Evolutionary conservation across 2,329 filamentous ascomycete species (phyloP).

Genomic region (Myriosclerotinia curreyana): DNA sequence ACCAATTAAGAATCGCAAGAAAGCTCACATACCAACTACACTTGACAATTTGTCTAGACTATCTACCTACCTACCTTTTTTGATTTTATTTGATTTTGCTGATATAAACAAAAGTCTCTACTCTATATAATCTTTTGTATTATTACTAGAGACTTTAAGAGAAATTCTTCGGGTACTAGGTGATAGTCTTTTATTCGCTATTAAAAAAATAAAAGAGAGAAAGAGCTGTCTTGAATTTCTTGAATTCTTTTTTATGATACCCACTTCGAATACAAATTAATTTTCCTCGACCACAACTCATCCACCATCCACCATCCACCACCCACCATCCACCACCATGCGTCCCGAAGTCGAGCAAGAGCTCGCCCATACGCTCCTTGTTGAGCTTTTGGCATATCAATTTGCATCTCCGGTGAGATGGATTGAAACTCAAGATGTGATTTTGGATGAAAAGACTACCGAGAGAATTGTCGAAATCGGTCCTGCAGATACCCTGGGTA

Average conservation of each 20-base stretch:
- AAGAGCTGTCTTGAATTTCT: constrained; percentile 15
- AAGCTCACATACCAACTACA: not conserved
- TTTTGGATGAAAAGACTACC: constrained; percentile 90
- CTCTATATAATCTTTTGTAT: constrained; percentile 20
- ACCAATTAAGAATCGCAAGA: not conserved
- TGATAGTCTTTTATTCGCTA: constrained; percentile 10
- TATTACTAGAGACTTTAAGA: constrained; percentile 16
- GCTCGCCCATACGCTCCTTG: constrained; percentile 94
- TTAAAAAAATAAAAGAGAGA: not conserved
- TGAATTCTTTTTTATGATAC: constrained; percentile 24
- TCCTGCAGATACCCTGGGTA: constrained; percentile 92
- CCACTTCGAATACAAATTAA: constrained; percentile 25
- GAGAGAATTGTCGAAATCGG: constrained; percentile 98
- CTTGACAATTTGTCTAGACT: constrained; percentile 6
- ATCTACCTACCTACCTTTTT: too few relatives aligned
- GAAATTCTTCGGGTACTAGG: constrained; percentile 18
- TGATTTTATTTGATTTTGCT: constrained; percentile 12
- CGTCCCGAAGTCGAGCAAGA: constrained; percentile 99
- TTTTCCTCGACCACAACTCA: constrained; percentile 32
- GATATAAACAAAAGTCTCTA: constrained; percentile 8
- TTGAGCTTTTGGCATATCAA: constrained; percentile 98
- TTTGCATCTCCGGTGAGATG: constrained; percentile 98
- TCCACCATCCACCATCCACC: too few relatives aligned
- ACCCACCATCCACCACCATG: too few relatives aligned
- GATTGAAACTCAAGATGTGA: constrained; percentile 99